Evolutionary conservation across 2,329 filamentous ascomycete species (phyloP).

Genomic region (Thermoascus crustaceus): DNA sequence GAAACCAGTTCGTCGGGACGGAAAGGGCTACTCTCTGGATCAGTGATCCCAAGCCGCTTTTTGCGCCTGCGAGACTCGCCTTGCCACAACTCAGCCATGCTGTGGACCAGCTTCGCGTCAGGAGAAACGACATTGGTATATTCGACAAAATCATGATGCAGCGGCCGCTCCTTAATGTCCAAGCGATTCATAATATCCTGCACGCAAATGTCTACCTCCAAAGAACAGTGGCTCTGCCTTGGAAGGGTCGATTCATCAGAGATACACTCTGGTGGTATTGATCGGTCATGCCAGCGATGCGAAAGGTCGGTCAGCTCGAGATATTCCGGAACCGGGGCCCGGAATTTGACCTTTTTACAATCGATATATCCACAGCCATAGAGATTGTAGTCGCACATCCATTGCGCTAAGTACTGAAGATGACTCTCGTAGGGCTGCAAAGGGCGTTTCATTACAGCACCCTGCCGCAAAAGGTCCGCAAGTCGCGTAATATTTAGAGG

Average conservation of each 20-base stretch:
- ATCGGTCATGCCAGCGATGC: slow-evolving; percentile 73
- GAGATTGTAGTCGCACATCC: slow-evolving; percentile 94
- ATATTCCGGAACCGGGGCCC: slow-evolving; percentile 64
- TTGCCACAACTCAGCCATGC: slow-evolving; percentile 88
- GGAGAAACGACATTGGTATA: slow-evolving; percentile 52
- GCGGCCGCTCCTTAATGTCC: slow-evolving; percentile 62
- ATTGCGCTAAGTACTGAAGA: slow-evolving; percentile 84
- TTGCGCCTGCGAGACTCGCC: slow-evolving; percentile 78
- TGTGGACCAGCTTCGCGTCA: slow-evolving; percentile 78
- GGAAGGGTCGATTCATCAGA: slow-evolving; percentile 58
- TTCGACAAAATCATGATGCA: slow-evolving; percentile 86
- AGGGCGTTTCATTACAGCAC: slow-evolving; percentile 70
- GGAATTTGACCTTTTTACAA: slow-evolving; percentile 61
- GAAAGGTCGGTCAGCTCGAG: slow-evolving; percentile 52
- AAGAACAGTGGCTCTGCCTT: slow-evolving; percentile 74
- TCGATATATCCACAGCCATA: slow-evolving; percentile 89
- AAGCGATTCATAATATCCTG: slow-evolving; percentile 79
- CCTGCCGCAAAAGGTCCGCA: slow-evolving; percentile 78
- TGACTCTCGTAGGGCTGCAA: slow-evolving; percentile 95
- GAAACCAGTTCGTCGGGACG: slow-evolving; percentile 72
- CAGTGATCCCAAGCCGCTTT: slow-evolving; percentile 56
- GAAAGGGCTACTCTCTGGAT: slow-evolving; percentile 66
- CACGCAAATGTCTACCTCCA: slow-evolving; percentile 84
- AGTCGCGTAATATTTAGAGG: slow-evolving; percentile 79
- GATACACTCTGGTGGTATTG: slow-evolving; percentile 53